Percentiles rank a stretch among this genome's conserved stretches.
phyloP scores from a whole-genome alignment of 2,329 filamentous ascomycete genomes.

The Myotisia sp. region DNA sequence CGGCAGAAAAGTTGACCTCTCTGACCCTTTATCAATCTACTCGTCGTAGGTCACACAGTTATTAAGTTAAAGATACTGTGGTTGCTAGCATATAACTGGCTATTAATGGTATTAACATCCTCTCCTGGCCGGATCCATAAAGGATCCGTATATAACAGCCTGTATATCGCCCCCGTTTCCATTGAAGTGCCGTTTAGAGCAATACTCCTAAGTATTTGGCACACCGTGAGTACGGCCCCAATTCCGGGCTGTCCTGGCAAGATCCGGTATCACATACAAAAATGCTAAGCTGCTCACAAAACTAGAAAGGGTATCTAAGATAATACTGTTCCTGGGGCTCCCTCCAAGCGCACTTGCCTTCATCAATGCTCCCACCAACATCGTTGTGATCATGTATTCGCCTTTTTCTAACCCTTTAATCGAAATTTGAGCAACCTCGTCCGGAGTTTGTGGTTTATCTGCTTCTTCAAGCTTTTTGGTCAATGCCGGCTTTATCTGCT shows the following conservation, averaged over 20 bases:
- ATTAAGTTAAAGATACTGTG: too few species aligned
- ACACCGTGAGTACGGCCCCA: conserved; percentile 44
- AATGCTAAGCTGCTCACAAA: conserved; percentile 42
- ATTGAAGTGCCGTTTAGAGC: too few species aligned
- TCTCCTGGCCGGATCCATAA: too few species aligned
- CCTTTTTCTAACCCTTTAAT: conserved; percentile 67
- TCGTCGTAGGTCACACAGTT: too few species aligned
- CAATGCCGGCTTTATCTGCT: conserved; percentile 62
- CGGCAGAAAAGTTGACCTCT: too few species aligned
- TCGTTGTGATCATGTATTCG: conserved; percentile 64
- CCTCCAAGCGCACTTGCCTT: conserved; percentile 43
- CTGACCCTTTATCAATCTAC: too few species aligned
- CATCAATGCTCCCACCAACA: conserved; percentile 58
- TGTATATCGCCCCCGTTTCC: too few species aligned
- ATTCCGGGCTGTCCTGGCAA: conserved; percentile 42
- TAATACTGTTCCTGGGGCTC: conserved; percentile 38
- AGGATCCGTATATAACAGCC: too few species aligned
- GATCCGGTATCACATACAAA: conserved; percentile 43
- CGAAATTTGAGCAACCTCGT: conserved; percentile 56
- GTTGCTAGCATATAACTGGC: too few species aligned
- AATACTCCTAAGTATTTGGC: too few species aligned
- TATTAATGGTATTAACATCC: too few species aligned
- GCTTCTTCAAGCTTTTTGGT: conserved; percentile 65
- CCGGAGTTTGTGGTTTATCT: conserved; percentile 66
- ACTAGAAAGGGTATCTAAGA: conserved; percentile 41